Evolutionary conservation across 2,329 filamentous ascomycete genomes (phyloP).

Genomic region (Tolypocladium sp.): DNA sequence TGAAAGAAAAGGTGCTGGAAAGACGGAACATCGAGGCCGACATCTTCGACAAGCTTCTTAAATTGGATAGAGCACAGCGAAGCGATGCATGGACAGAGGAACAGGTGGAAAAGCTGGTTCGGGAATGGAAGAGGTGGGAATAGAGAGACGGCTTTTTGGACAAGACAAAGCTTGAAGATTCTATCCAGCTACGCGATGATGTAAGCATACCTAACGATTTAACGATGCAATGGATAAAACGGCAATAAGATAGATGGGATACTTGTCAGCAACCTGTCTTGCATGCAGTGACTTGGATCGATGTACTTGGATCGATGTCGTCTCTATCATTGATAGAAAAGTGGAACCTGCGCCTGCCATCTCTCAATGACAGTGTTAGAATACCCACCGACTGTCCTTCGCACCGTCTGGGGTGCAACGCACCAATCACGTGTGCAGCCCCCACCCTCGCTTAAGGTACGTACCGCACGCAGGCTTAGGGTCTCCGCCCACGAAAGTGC

Average conservation of each 20-base stretch:
- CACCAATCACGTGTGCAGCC: constrained; percentile 8
- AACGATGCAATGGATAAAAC: constrained; percentile 1
- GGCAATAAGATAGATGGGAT: neutral
- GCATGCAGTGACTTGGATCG: neutral
- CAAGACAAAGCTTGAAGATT: neutral
- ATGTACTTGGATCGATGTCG: neutral
- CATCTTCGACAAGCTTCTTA: constrained; percentile 44
- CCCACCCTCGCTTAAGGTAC: constrained; percentile 18
- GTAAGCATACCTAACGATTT: neutral
- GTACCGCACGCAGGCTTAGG: constrained; percentile 23
- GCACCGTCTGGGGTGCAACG: neutral
- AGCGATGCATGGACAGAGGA: constrained; percentile 28
- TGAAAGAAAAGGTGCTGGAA: constrained; percentile 49
- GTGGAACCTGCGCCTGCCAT: too few relatives aligned
- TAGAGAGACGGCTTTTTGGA: constrained; percentile 19
- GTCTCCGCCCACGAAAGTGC: constrained; percentile 29
- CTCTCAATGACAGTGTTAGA: neutral
- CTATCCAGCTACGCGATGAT: neutral
- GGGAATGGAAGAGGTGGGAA: constrained; percentile 51
- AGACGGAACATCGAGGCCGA: constrained; percentile 50
- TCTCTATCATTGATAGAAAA: too few relatives aligned
- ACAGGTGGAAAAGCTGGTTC: constrained; percentile 38
- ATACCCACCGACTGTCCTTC: neutral
- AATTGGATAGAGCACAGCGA: constrained; percentile 26
- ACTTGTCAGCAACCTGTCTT: too few relatives aligned